Base-by-base conservation (phyloP, 2,329 filamentous ascomycete species). In the Arthrobotrys musiformis region DNA sequence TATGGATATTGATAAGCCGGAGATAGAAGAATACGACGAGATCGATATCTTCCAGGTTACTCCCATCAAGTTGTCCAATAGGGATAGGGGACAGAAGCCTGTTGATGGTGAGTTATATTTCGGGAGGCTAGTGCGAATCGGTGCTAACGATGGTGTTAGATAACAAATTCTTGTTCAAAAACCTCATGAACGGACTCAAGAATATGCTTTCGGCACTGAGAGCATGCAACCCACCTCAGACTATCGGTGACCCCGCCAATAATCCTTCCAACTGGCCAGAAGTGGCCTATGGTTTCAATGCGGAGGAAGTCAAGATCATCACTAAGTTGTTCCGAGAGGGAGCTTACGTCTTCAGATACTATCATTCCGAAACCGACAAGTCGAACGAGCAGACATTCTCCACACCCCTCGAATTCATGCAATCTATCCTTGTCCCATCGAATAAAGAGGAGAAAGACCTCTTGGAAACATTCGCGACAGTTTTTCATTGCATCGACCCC, bases 91-190 rank as follows among this genome's bases (percentile, higher is more conserved):
- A 70, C 90, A 91, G 13, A 94, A 98, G 82, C 94, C 95, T 0
- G 93, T 99, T 15, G 90, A 79, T 54, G 80, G 80, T 79, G 61
- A 64, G 66, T 30, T 11, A 48, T 13, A 37, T 33, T n/a, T 15
- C 4, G 4, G 13, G 30, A 42, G 2, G 2, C 4, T 33, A 17
- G 28, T 24, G n/a, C n/a, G 44, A n/a, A 48, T 37, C 15, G n/a
- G 9, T 80, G 40, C 77, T 79, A 52, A 79, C 64, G n/a, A 17
- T 46, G n/a, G n/a, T 24, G 33, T 8, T 90, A 2, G 96, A 99
- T 83, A 99, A 99, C 86, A 97, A 98, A 82, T 98, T 99, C 80
- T 85, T 99, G 3, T 99, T 99, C 85, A 94, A 94, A 83, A 99
- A 97, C 79, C 86, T 99, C 5, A 92, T 99, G 85, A 96, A 96